These are phyloP conservation scores for Angomonas ambiguus DNA, from an alignment of 208 protist species.

Conservation along the genomic window DNA sequence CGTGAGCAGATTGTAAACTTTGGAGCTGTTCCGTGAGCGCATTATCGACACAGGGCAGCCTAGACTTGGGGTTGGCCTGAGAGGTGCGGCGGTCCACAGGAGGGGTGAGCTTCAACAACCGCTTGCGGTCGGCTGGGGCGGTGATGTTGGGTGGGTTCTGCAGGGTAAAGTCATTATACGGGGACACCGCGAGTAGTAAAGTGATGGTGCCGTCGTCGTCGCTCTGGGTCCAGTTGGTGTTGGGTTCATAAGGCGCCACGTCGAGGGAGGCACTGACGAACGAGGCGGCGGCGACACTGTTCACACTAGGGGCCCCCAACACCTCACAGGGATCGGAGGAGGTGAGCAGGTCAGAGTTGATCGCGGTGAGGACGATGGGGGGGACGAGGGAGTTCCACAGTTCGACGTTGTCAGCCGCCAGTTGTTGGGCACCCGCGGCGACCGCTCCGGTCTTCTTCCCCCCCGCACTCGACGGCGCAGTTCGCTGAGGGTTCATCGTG, in stretches of 20 bases:
- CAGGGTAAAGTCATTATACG: constrained; percentile 35
- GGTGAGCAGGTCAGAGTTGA: constrained; percentile 41
- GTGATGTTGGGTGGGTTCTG: constrained; percentile 20
- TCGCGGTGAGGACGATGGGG: constrained; percentile 49
- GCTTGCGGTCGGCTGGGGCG: constrained; percentile 26
- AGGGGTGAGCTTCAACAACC: constrained; percentile 3
- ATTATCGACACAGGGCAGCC: constrained; percentile 11
- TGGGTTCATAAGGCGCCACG: background rate
- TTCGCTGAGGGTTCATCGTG: constrained; percentile 23
- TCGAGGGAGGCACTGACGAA: background rate
- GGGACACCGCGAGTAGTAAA: constrained; percentile 58
- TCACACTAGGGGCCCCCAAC: constrained; percentile 62
- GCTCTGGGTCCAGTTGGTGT: constrained; percentile 1
- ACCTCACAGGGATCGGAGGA: constrained; percentile 23
- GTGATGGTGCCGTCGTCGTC: constrained; percentile 8
- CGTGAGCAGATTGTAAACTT: constrained; percentile 25
- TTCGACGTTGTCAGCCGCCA: constrained; percentile 34
- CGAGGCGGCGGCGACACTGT: constrained; percentile 60
- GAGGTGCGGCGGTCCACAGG: background rate
- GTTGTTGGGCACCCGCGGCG: constrained; percentile 16
- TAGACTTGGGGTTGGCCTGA: background rate
- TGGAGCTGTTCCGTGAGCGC: constrained; percentile 25
- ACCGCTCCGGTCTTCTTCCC: constrained; percentile 10
- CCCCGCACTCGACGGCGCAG: constrained; percentile 6
- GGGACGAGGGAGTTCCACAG: constrained; percentile 55